Evolutionary conservation across 2,329 filamentous ascomycete genomes (phyloP), one percentile per base, ranked within the genome.

Genomic region (Claviceps quebecensis): DNA sequence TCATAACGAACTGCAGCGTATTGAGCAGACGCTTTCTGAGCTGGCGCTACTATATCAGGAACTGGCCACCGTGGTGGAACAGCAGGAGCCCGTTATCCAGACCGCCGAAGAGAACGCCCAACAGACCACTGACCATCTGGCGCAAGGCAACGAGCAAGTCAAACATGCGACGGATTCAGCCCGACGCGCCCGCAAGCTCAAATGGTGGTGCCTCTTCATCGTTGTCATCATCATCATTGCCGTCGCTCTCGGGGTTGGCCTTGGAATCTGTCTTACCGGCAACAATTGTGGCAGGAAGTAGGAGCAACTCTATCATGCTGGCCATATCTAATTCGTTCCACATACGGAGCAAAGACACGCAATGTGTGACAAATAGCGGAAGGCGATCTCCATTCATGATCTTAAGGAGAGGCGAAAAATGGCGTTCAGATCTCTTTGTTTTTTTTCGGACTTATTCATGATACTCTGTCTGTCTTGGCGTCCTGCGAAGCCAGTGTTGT

Each of bases 1-100:
- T 52, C 87, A 91, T 73, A 87, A 86, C 63, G 87, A 91, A 69
- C 82, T 91, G 56, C 79, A 87, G 69, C 80, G 80, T 66, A 91
- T 93, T 59, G 86, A 91, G 67, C 75, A 78, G 63, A 88, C 84
- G 5, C 75, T 91, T 56, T 70, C 72, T 38, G 84, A 91, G 65
- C 76, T 91, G 43, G 75, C 80, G 26, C 64, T 75, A 47, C 75
- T 91, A 59, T 89, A 88, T 72, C 73, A 82, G 57, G 81, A 90
- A 61, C 79, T 93, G 55, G 84, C 85, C 53, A 80, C 85, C 59
- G 73, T 85, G 54, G 81, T 91, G 53, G 78, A 87, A 59, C 75
- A 83, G 60, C 86, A 91, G 63, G 85, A 88, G 53, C 68, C 73
- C 17, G 70, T 79, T 47, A 75, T 90, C 48, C 63, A 73, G 55